Conservation (phyloP, 805 yeast genomes). For the Metschnikowia gruessii region DNA sequence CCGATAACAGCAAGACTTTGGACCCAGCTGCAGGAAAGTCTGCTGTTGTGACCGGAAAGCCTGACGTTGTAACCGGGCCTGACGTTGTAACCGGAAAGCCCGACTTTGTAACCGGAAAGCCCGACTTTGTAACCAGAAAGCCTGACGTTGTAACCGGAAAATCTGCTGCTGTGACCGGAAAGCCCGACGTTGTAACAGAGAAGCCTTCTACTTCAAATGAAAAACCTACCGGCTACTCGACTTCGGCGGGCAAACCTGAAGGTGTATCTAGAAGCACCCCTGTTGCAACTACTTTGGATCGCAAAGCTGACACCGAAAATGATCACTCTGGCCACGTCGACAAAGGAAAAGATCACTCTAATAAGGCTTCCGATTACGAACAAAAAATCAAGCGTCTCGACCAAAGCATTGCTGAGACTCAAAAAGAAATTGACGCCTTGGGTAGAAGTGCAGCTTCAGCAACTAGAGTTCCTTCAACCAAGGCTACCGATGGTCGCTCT, state of each 20-base stretch:
- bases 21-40: constrained; percentile 3
- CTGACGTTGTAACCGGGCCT: no score
- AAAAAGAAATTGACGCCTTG: constrained; percentile 24
- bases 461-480: neutral
- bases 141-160: no score
- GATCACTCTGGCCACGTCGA: constrained; percentile 17
- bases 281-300: constrained; percentile 14
- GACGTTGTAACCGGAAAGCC: neutral
- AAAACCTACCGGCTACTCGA: no score
- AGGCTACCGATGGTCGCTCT: neutral
- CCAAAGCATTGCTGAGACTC: constrained; percentile 25
- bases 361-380: constrained; percentile 22
- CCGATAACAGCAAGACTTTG: constrained; percentile 1
- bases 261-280: neutral
- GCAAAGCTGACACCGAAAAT: constrained; percentile 6
- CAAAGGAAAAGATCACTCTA: constrained; percentile 16
- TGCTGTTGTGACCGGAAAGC: neutral
- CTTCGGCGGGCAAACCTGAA: no score
- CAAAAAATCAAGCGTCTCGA: constrained; percentile 25
- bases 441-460: neutral
- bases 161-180: neutral
- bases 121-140: neutral
- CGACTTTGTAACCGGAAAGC: constrained; percentile 5
- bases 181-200: no score
- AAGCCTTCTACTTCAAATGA: no score